These are phyloP conservation scores for Saccharomycopsis microspora DNA, from an alignment of 805 yeast genomes.

Conservation along the genomic window DNA sequence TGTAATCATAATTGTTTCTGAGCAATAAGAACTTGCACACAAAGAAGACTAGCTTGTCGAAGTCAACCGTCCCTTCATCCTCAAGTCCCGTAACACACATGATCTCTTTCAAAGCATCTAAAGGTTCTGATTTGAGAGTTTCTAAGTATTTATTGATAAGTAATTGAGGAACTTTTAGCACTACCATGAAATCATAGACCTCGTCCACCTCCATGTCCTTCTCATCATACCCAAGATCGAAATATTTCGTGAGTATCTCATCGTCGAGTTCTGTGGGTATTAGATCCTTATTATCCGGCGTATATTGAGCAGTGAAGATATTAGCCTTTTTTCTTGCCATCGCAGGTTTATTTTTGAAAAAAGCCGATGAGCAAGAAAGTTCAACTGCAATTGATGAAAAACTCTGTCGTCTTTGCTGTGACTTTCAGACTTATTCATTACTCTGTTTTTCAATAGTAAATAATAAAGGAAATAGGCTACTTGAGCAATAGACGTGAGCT, in stretches of 20 bases:
- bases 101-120: slow-evolving; percentile 3
- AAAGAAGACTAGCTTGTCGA: slow-evolving; percentile 9
- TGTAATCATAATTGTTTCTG: slow-evolving; percentile 8
- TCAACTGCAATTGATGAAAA: too few species aligned
- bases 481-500: too few species aligned
- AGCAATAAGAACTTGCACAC: slow-evolving; percentile 8
- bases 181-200: slow-evolving; percentile 4
- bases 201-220: slow-evolving; percentile 11
- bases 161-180: slow-evolving; percentile 4
- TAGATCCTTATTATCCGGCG: not conserved
- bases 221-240: slow-evolving; percentile 15
- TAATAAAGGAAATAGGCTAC: too few species aligned
- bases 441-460: too few species aligned
- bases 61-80: slow-evolving; percentile 11
- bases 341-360: too few species aligned
- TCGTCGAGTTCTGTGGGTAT: slow-evolving; percentile 22
- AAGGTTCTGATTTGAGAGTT: not conserved
- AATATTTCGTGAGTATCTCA: slow-evolving; percentile 22
- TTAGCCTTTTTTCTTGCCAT: too few species aligned
- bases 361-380: too few species aligned
- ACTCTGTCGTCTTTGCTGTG: too few species aligned
- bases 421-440: too few species aligned
- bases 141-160: slow-evolving; percentile 4
- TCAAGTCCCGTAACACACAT: slow-evolving; percentile 6
- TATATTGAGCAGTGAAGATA: too few species aligned